Conservation (phyloP, 352 stramenopile genomes). For the Phytophthora europaea region DNA sequence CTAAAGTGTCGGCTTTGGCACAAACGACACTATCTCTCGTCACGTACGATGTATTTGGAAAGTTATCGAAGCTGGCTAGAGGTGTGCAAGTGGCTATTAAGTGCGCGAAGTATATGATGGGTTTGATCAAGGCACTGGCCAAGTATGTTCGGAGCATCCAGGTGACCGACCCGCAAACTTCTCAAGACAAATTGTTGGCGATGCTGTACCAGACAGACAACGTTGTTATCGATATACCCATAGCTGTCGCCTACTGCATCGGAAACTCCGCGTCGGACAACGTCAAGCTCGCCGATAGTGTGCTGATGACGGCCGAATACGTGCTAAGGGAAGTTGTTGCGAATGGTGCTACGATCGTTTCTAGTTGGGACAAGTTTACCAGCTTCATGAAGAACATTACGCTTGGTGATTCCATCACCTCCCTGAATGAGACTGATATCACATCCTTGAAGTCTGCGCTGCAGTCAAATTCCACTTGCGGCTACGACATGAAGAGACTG, state of each 20-base stretch:
- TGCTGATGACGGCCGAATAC: constrained; percentile 38
- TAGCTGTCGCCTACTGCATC: constrained; percentile 43
- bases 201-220: constrained; percentile 45
- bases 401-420: constrained; percentile 18
- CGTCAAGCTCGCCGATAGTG: constrained; percentile 30
- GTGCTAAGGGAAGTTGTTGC: constrained; percentile 41
- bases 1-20: constrained; percentile 21
- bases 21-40: constrained; percentile 11
- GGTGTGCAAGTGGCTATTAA: constrained; percentile 26
- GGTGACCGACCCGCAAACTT: constrained; percentile 27
- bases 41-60: constrained; percentile 24
- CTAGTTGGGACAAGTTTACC: constrained; percentile 21
- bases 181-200: constrained; percentile 43
- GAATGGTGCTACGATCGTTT: constrained; percentile 38
- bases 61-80: constrained; percentile 12
- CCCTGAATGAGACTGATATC: constrained; percentile 19
- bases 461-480: constrained; percentile 22
- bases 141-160: constrained; percentile 31
- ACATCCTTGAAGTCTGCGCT: constrained; percentile 17
- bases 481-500: constrained; percentile 24
- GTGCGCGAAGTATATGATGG: constrained; percentile 36
- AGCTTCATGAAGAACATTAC: constrained; percentile 32
- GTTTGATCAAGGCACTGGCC: constrained; percentile 29
- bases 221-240: constrained; percentile 44
- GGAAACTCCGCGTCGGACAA: constrained; percentile 25